Percentiles rank a stretch among this genome's conserved stretches.
These are phyloP conservation scores for Dipodascus geniculatus DNA, from an alignment of 805 yeast species.

Conservation along the genomic window DNA sequence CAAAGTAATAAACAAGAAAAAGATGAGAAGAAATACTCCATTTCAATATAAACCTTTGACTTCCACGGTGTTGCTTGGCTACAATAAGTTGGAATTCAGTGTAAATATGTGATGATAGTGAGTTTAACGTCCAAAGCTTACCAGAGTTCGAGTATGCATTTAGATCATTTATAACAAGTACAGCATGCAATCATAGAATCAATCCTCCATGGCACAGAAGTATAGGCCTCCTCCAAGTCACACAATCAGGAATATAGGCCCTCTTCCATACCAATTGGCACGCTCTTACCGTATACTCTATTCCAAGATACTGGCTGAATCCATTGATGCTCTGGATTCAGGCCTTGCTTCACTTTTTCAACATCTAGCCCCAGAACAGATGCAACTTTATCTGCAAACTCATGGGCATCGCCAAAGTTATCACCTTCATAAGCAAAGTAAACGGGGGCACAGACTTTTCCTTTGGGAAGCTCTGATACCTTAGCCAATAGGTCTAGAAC, in stretches of 20 bases:
- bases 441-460: conserved; percentile 23
- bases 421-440: conserved; percentile 83
- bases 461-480: conserved; percentile 4
- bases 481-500: conserved; percentile 16
- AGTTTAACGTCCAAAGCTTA: too few relatives aligned
- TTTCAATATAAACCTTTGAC: too few relatives aligned
- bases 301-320: conserved; percentile 66
- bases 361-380: conserved; percentile 20
- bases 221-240: too few relatives aligned
- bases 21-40: too few relatives aligned
- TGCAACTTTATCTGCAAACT: conserved; percentile 32
- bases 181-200: not conserved
- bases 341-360: conserved; percentile 6
- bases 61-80: too few relatives aligned
- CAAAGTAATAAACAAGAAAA: too few relatives aligned
- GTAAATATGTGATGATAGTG: too few relatives aligned
- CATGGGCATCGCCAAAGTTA: conserved; percentile 59
- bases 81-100: too few relatives aligned
- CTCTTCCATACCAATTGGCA: conserved; percentile 59
- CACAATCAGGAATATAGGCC: conserved; percentile 53
- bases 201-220: too few relatives aligned
- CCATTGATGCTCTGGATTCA: conserved; percentile 22
- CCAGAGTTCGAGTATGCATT: too few relatives aligned
- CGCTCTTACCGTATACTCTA: conserved; percentile 70
- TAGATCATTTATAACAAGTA: too few relatives aligned